Evolutionary conservation across 306 rosid species (phyloP), one percentile per base, ranked within the genome.

Genomic region (Sindora glabra): DNA sequence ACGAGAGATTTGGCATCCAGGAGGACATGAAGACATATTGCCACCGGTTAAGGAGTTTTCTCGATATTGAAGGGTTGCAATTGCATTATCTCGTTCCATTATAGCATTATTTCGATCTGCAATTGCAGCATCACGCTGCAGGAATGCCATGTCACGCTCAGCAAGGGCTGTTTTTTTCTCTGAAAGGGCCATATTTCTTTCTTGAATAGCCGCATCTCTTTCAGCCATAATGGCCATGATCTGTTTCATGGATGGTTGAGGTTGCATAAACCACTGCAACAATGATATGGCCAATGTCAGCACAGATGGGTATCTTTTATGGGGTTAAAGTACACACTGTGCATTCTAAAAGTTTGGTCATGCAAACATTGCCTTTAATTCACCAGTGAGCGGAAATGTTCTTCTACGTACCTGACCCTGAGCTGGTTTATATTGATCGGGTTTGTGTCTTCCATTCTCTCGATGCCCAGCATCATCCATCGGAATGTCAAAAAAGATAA

Each of bases 1-100:
- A 3, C 96, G 96, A 14, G 96, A 85, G 47, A 88, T 92, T 80
- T 92, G 99, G 77, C 95, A 92, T 39, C 99, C 99, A 22, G 99
- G 95, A 50, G 99, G 95, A 41, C 99, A 89, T 5, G 96, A 79
- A 25, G 89, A 75, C 70, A 78, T 55, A 61, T 61, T 74, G 6
- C 86, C 84, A 64, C 58, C 77, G 48, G 60, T 45, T 44, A 91
- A 50, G 49, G 92, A 62, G 74, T 58, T 86, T 33, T 92, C 99
- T 26, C 95, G 85, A 74, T 62, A 86, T 67, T 86, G 99, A 50
- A 92, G 89, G 9, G 95, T 77, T 22, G 96, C 95, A 50, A 92
- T 84, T 8, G 94, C 99, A 67, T 74, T 88, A 62, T 92, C 99
- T 56, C 96, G 69, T 70, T 92, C 96, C 68, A 86, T 22, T 1